Evolutionary conservation across 2,329 filamentous ascomycete genomes (phyloP).

Genomic region (Pseudogymnoascus sp.): DNA sequence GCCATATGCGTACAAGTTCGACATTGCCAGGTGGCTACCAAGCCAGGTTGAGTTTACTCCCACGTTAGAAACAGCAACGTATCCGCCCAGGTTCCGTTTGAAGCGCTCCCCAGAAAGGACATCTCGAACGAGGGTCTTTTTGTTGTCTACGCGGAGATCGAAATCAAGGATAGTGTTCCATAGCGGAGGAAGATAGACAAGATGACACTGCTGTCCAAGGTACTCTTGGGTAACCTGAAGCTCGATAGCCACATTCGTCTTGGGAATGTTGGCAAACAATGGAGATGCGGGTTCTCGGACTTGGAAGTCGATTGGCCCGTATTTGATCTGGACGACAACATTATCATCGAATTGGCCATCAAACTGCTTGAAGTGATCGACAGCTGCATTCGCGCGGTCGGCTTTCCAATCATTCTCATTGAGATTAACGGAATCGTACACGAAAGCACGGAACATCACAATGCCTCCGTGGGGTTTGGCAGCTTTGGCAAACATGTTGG

Average conservation of each 20-base stretch:
- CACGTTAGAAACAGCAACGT: constrained; percentile 58
- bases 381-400: constrained; percentile 61
- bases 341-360: constrained; percentile 62
- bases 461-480: constrained; percentile 50
- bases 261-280: constrained; percentile 44
- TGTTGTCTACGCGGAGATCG: constrained; percentile 52
- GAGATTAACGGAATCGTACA: constrained; percentile 49
- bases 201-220: constrained; percentile 59
- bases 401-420: constrained; percentile 52
- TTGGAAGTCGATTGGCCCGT: constrained; percentile 66
- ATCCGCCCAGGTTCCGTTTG: constrained; percentile 48
- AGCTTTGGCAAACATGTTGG: constrained; percentile 57
- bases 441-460: constrained; percentile 64
- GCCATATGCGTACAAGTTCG: constrained; percentile 63
- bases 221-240: constrained; percentile 62
- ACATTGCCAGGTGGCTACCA: constrained; percentile 61
- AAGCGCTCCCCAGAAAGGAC: constrained; percentile 54
- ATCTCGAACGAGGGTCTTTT: constrained; percentile 47
- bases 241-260: constrained; percentile 48
- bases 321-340: constrained; percentile 65
- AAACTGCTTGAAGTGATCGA: constrained; percentile 55
- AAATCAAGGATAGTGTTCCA: constrained; percentile 63
- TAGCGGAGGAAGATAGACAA: constrained; percentile 58
- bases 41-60: constrained; percentile 60
- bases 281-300: constrained; percentile 59